phyloP scores from a whole-genome alignment of 1,139 yeast genomes.

The Candida sp. region DNA sequence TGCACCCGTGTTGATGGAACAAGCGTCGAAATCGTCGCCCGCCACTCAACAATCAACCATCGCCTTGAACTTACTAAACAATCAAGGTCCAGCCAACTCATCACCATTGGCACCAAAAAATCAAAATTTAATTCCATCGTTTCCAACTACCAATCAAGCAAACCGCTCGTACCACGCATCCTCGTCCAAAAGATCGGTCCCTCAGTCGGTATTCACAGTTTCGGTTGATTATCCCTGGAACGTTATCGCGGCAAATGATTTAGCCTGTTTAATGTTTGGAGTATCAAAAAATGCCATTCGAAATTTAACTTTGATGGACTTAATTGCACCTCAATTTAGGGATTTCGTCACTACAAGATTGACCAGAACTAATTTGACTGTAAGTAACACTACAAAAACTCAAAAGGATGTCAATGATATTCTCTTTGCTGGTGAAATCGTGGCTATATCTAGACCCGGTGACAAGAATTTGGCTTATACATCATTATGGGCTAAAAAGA shows the following conservation, averaged over 20 bases:
- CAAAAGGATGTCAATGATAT: conserved; percentile 21
- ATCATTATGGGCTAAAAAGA: conserved; percentile 83
- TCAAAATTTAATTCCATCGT: conserved; percentile 29
- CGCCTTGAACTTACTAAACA: conserved; percentile 24
- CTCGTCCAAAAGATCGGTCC: conserved; percentile 63
- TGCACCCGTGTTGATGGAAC: conserved; percentile 4
- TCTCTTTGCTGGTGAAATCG: conserved; percentile 52
- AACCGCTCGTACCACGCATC: conserved; percentile 57
- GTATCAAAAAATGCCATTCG: conserved; percentile 63
- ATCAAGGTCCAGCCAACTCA: conserved; percentile 1
- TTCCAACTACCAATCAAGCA: conserved; percentile 31
- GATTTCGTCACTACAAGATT: conserved; percentile 61
- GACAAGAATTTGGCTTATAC: conserved; percentile 65
- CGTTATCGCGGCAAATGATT: conserved; percentile 81
- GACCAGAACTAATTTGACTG: conserved; percentile 32
- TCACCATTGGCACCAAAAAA: neutral
- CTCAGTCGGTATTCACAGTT: conserved; percentile 85
- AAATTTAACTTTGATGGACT: conserved; percentile 65
- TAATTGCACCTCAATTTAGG: conserved; percentile 73
- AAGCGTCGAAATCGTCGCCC: conserved; percentile 9
- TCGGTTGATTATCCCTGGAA: conserved; percentile 74
- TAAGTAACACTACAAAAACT: conserved; percentile 6
- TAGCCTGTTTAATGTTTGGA: conserved; percentile 87
- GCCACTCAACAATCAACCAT: conserved; percentile 20
- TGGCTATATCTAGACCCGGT: conserved; percentile 51